Conservation (phyloP, 2,329 filamentous ascomycete genomes). For the Colletotrichum viniferum region DNA sequence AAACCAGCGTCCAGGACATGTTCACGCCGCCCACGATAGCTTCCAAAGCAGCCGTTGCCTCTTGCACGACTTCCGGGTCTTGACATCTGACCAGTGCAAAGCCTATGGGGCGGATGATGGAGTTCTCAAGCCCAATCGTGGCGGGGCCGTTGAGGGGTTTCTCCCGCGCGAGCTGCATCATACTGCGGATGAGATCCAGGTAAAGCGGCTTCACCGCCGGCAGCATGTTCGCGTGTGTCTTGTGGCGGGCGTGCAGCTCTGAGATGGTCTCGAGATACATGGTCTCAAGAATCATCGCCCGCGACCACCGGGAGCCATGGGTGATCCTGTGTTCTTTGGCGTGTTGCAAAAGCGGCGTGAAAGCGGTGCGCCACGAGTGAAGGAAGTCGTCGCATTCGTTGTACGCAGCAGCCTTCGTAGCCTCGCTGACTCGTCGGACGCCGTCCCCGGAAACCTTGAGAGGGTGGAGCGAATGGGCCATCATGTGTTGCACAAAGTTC, state of each 20-base stretch:
- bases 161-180: background rate
- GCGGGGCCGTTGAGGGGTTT: background rate
- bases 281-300: conserved; percentile 7
- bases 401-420: background rate
- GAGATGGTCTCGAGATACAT: conserved; percentile 8
- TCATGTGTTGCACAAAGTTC: conserved; percentile 1
- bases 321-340: background rate
- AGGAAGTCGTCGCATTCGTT: background rate
- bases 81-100: conserved; percentile 3
- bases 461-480: conserved; percentile 4
- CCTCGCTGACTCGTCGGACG: background rate
- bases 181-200: background rate
- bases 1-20: background rate
- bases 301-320: background rate
- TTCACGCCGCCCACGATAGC: background rate
- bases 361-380: background rate
- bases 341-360: background rate
- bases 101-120: background rate
- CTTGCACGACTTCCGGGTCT: background rate
- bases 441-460: background rate
- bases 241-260: background rate
- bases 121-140: background rate
- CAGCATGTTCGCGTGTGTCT: background rate
- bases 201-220: conserved; percentile 4
- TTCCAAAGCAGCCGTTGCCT: background rate